Evolutionary conservation across 208 protist genomes (phyloP).

Genomic region (Strigomonas culicis): DNA sequence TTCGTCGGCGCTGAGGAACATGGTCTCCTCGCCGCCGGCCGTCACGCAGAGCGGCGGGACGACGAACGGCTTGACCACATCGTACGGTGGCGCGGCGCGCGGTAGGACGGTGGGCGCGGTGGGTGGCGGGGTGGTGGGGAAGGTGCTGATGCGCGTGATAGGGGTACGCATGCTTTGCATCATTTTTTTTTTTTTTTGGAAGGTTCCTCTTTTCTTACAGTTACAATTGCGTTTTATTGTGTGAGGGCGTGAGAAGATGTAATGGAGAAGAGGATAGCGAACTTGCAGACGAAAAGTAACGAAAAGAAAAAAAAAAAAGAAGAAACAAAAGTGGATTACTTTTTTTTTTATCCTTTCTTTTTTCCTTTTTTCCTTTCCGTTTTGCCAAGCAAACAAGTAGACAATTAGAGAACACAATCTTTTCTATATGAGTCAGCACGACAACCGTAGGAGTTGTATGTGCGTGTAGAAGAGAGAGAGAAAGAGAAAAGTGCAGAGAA

Average conservation of each 20-base stretch:
- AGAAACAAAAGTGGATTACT: not conserved
- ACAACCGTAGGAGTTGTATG: no score
- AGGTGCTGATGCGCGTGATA: not conserved
- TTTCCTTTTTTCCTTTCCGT: not conserved
- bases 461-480: no score
- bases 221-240: no score
- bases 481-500: no score
- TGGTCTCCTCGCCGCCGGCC: not conserved
- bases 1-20: not conserved
- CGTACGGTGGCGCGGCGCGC: no score
- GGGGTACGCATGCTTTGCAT: not conserved
- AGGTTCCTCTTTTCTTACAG: not conserved
- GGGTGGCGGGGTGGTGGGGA: no score
- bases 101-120: no score
- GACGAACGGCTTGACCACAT: not conserved
- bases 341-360: not conserved
- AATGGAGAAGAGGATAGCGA: no score
- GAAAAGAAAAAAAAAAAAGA: not conserved
- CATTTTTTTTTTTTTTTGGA: slow-evolving; percentile 3
- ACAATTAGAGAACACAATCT: no score
- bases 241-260: no score
- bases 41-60: not conserved
- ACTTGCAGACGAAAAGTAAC: slow-evolving; percentile 1
- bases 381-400: not conserved
- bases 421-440: no score